These are phyloP conservation scores for Emericellopsis atlantica DNA, from an alignment of 2,329 filamentous ascomycete genomes.

Conservation along the genomic window DNA sequence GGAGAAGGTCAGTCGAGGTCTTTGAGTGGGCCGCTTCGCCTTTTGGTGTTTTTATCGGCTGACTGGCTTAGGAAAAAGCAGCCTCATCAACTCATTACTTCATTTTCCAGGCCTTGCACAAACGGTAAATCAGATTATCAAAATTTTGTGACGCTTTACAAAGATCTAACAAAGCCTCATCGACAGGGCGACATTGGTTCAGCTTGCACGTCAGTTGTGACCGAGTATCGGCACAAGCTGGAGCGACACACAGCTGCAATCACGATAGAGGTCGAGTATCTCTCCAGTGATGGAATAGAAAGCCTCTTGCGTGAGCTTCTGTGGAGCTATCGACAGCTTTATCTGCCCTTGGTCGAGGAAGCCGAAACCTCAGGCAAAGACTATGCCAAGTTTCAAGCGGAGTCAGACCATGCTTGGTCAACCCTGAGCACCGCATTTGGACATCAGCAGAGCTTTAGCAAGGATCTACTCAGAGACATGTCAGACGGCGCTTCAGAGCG, in stretches of 20 bases:
- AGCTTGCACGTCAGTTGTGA: constrained; percentile 20
- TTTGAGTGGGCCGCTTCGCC: background rate
- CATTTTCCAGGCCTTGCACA: constrained; percentile 14
- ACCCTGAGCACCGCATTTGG: constrained; percentile 19
- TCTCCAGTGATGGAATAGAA: constrained; percentile 11
- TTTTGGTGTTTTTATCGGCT: no score
- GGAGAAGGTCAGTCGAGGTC: constrained; percentile 9
- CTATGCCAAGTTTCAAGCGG: constrained; percentile 10
- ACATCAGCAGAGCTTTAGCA: constrained; percentile 12
- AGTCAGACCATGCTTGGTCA: constrained; percentile 27
- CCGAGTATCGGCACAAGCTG: constrained; percentile 17
- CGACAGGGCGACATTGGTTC: constrained; percentile 15
- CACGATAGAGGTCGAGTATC: constrained; percentile 18
- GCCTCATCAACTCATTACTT: constrained; percentile 20
- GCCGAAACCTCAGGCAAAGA: constrained; percentile 9
- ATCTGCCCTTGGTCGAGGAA: constrained; percentile 10
- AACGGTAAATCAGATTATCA: constrained; percentile 5
- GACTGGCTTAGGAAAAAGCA: constrained; percentile 12
- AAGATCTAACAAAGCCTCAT: background rate
- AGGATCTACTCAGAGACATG: constrained; percentile 10
- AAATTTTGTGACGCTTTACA: no score
- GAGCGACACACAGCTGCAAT: constrained; percentile 11
- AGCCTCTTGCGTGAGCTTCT: constrained; percentile 16
- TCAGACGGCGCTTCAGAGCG: constrained; percentile 12
- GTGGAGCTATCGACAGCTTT: constrained; percentile 17